Evolutionary conservation across 768 basidiomycete genomes (phyloP).

Genomic region (Russula brevipes): DNA sequence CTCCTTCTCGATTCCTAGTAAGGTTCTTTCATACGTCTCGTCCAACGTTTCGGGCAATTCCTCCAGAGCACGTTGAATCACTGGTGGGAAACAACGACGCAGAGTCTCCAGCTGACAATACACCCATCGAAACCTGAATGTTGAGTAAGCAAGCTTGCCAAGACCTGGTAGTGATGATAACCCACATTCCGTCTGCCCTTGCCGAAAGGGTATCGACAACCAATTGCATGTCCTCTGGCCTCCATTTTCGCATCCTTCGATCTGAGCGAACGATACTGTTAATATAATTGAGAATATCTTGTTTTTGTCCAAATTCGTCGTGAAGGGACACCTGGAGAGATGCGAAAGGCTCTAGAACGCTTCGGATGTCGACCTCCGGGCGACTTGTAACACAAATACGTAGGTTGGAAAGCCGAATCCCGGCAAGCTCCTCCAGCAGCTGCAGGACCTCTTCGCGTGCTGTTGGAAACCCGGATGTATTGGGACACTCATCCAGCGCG

Average conservation of each 20-base stretch:
- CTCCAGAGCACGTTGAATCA: neutral
- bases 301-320: neutral
- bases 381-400: slow-evolving; percentile 11
- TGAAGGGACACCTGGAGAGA: slow-evolving; percentile 3
- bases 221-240: neutral
- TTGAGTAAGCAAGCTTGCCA: neutral
- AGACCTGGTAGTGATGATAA: neutral
- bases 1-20: neutral
- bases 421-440: neutral
- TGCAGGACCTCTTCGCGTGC: slow-evolving; percentile 5
- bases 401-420: neutral
- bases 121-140: slow-evolving; percentile 11
- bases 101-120: slow-evolving; percentile 7
- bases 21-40: slow-evolving; percentile 2
- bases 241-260: slow-evolving; percentile 9
- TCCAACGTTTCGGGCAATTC: slow-evolving; percentile 6
- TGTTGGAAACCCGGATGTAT: neutral
- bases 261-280: neutral
- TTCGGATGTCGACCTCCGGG: slow-evolving; percentile 2
- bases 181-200: slow-evolving; percentile 17
- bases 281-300: slow-evolving; percentile 5
- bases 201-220: slow-evolving; percentile 1
- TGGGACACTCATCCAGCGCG: slow-evolving; percentile 15
- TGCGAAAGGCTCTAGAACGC: neutral
- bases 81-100: neutral